Percentiles rank a stretch among this genome's conserved stretches.
Conservation (phyloP, 495 filamentous ascomycete species). For the Sporormia fimetaria region DNA sequence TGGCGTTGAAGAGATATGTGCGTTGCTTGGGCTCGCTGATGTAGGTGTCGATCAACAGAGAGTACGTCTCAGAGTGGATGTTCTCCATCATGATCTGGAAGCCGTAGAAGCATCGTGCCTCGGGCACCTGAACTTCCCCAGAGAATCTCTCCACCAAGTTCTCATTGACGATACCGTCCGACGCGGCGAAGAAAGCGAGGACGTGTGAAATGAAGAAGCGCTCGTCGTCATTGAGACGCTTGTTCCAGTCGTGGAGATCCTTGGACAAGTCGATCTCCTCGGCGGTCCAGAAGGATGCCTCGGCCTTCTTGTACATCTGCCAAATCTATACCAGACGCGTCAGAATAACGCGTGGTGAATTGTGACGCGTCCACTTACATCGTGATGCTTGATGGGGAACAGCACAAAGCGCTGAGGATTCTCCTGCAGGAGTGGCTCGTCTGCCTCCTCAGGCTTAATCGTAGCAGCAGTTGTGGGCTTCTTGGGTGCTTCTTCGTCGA, state of each 20-base stretch:
- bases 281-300: constrained; percentile 98
- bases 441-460: constrained; percentile 59
- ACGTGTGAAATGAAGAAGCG: constrained; percentile 97
- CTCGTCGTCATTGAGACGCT: constrained; percentile 91
- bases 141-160: constrained; percentile 98
- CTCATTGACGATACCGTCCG: constrained; percentile 98
- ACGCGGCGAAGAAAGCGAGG: constrained; percentile 98
- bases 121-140: constrained; percentile 90
- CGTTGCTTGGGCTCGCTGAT: constrained; percentile 97
- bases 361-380: constrained; percentile 55
- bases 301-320: constrained; percentile 99
- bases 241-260: constrained; percentile 98
- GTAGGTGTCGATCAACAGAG: constrained; percentile 97
- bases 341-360: constrained; percentile 51
- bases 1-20: constrained; percentile 91
- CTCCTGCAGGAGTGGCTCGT: constrained; percentile 88
- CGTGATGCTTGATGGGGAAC: constrained; percentile 98
- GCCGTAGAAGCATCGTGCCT: constrained; percentile 98
- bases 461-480: constrained; percentile 31
- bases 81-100: constrained; percentile 99
- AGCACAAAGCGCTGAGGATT: constrained; percentile 95
- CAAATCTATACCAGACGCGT: constrained; percentile 87
- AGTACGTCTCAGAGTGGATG: constrained; percentile 99
- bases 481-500: constrained; percentile 32
- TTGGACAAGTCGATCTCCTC: constrained; percentile 99